These are phyloP conservation scores for Shiraia sp. DNA, from an alignment of 2,329 filamentous ascomycete genomes.

Conservation along the genomic window DNA sequence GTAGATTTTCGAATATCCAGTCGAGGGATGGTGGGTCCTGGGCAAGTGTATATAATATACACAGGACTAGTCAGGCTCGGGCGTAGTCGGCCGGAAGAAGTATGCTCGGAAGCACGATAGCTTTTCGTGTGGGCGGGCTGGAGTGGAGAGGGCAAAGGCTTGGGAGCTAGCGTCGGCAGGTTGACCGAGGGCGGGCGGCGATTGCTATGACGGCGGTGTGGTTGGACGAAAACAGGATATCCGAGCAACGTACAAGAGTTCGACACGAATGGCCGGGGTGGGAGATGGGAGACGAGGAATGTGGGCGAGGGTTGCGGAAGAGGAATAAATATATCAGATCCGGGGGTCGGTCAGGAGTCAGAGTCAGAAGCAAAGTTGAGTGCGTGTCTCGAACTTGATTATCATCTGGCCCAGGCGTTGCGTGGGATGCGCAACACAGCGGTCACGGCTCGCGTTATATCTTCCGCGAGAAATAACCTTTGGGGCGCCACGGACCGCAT, in stretches of 20 bases:
- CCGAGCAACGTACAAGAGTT: too few species aligned
- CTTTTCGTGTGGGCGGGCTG: slow-evolving; percentile 15
- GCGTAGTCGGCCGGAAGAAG: slow-evolving; percentile 24
- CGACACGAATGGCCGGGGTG: too few species aligned
- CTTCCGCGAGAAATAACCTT: slow-evolving; percentile 24
- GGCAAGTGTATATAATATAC: slow-evolving; percentile 32
- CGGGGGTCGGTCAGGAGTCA: slow-evolving; percentile 32
- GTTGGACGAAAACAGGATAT: slow-evolving; percentile 20
- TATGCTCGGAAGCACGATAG: slow-evolving; percentile 11
- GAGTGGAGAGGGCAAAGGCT: too few species aligned
- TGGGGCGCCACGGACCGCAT: slow-evolving; percentile 29
- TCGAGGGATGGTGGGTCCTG: slow-evolving; percentile 31
- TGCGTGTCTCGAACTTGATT: slow-evolving; percentile 34
- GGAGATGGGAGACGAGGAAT: too few species aligned
- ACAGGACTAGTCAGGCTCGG: slow-evolving; percentile 14
- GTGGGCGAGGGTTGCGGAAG: slow-evolving; percentile 7
- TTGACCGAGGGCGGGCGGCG: slow-evolving; percentile 32
- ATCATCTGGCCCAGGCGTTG: slow-evolving; percentile 39
- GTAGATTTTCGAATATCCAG: too few species aligned
- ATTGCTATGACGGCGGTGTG: slow-evolving; percentile 31
- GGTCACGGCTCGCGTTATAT: slow-evolving; percentile 38
- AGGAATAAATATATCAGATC: slow-evolving; percentile 14
- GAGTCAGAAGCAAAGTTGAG: slow-evolving; percentile 37
- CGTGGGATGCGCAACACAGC: slow-evolving; percentile 20
- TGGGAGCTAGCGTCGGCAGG: slow-evolving; percentile 29